Base-by-base conservation (phyloP, 345 rosid genomes). In the Crucihimalaya himalaica region DNA sequence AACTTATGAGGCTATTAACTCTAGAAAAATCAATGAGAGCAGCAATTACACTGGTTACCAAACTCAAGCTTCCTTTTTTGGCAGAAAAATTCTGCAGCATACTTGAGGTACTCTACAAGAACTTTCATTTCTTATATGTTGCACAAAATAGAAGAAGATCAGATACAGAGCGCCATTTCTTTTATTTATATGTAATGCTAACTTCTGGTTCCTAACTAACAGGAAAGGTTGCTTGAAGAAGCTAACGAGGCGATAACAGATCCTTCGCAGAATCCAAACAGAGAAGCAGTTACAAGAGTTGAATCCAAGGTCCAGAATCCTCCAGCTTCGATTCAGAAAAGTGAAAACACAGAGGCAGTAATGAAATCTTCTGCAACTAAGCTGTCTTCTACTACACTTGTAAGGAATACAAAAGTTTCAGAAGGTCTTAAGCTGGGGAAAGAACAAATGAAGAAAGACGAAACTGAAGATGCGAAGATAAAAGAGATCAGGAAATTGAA, bases 1-100 rank as follows among this genome's bases (percentile, higher is more conserved):
- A 92, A 83, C 87, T 95, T 13, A 88, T 86, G 80, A 87, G 71
- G 81, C 92, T 92, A 68, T 70, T 92, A 78, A 73, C 90, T 19
- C 69, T 86, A 18, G 97, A 90, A 52, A 92, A 92, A 81, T 90
- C 93, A 25, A 83, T 95, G 78, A 88, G 80, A 82, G 99, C 92
- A 51, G 97, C 99, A 23, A 88, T 92, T 77, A 89, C 88, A 83
- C 89, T 95, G 29, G 97, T 86, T 16, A 90, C 97, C 39, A 86
- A 88, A 67, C 82, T 95, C 79, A 92, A 92, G 87, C 96, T 92
- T 73, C 99, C 97, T 6, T 87, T 83, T 81, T 80, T 95, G 74
- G 99, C 97, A 1, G 97, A 90, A 70, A 84, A 89, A 25, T 92
- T 95, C 83, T 83, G 92, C 78, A 76, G 64, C 76, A 86, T 95